Evolutionary conservation across 2,329 filamentous ascomycete genomes (phyloP).

Genomic region (Trichoderma hamatum): DNA sequence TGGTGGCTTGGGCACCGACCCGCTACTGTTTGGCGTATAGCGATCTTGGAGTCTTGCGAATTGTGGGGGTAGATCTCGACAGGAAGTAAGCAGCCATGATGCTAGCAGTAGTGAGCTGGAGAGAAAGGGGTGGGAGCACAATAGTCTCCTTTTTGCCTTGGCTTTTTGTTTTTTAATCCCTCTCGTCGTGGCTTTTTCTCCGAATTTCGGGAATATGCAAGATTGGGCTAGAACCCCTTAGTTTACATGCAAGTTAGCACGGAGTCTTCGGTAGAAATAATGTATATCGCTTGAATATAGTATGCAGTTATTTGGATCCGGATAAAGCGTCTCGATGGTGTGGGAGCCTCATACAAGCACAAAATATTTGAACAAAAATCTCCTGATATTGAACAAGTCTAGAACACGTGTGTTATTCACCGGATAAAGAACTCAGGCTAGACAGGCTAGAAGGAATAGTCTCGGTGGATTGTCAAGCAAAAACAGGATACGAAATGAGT

Average conservation of each 20-base stretch:
- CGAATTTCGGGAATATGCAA: not conserved
- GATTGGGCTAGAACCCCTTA: conserved; percentile 1
- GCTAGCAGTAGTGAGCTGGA: not conserved
- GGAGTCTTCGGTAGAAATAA: not conserved
- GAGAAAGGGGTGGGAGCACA: not conserved
- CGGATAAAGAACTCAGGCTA: not conserved
- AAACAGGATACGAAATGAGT: not conserved
- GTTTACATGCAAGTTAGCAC: conserved; percentile 8
- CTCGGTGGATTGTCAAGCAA: not conserved
- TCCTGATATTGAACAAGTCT: not conserved
- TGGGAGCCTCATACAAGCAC: not conserved
- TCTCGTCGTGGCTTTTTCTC: not conserved
- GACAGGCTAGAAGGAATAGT: not conserved
- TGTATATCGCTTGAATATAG: not conserved
- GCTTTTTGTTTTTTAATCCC: not conserved
- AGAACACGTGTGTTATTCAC: conserved; percentile 7
- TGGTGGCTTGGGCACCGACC: conserved; percentile 76
- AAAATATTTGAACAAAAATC: not conserved
- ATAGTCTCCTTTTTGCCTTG: not conserved
- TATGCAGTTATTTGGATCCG: not conserved
- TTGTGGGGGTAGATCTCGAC: conserved; percentile 62
- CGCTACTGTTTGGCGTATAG: conserved; percentile 75
- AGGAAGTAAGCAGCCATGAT: conserved; percentile 38
- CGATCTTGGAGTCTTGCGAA: conserved; percentile 69
- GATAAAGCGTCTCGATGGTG: conserved; percentile 13